Conservation (phyloP, 129 eudicot species). For the Helichrysum umbraculigerum region DNA sequence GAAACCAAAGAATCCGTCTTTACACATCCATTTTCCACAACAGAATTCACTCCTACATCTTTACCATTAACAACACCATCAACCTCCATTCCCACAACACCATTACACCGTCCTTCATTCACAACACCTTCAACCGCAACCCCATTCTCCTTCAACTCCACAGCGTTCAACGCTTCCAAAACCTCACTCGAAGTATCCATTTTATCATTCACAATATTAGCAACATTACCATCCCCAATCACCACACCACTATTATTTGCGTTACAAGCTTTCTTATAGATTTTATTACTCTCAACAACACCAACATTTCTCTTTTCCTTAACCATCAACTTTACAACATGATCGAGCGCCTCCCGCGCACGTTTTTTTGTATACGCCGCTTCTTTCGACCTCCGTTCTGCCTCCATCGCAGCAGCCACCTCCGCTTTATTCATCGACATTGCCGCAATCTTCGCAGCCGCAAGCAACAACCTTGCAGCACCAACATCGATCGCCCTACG, state of each 20-base stretch:
- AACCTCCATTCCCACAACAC: constrained; percentile 37
- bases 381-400: constrained; percentile 63
- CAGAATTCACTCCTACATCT: constrained; percentile 18
- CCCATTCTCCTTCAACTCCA: constrained; percentile 59
- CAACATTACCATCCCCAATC: neutral
- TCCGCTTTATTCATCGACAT: constrained; percentile 61
- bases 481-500: constrained; percentile 49
- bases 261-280: constrained; percentile 12
- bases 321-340: constrained; percentile 43
- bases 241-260: neutral
- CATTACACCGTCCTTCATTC: constrained; percentile 22
- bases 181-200: constrained; percentile 51
- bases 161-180: constrained; percentile 57
- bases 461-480: constrained; percentile 52
- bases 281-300: constrained; percentile 26
- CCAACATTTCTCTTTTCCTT: constrained; percentile 39
- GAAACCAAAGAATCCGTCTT: constrained; percentile 27
- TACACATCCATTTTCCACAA: constrained; percentile 30
- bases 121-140: constrained; percentile 5
- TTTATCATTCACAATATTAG: constrained; percentile 27
- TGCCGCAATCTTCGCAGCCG: constrained; percentile 60
- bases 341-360: constrained; percentile 65
- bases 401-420: constrained; percentile 46
- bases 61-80: constrained; percentile 38
- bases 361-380: constrained; percentile 61